A percentile compares a stretch with the other conserved stretches of the same genome.
Conservation (phyloP, 768 basidiomycete genomes). For the Tricholoma matsutake region DNA sequence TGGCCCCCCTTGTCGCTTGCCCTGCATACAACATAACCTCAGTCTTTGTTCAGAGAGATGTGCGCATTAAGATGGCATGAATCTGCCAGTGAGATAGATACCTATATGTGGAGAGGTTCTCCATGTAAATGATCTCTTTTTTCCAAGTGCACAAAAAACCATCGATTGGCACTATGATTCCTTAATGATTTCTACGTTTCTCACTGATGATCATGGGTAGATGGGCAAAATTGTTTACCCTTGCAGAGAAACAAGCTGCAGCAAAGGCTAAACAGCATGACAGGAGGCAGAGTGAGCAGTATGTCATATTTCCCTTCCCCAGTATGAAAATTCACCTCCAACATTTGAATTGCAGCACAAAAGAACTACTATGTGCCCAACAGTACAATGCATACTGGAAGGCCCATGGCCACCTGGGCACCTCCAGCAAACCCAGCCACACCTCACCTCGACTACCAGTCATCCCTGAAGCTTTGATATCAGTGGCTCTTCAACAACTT, state of each 20-base stretch:
- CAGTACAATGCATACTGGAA: neutral
- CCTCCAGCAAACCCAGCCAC: neutral
- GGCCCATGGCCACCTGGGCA: too few species aligned
- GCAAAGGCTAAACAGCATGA: neutral
- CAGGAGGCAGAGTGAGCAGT: neutral
- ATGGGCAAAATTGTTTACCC: too few species aligned
- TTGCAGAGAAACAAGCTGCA: neutral
- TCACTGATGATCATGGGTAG: too few species aligned
- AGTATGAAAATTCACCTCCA: too few species aligned
- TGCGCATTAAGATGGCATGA: neutral
- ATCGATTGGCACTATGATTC: neutral
- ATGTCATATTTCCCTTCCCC: too few species aligned
- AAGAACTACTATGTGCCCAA: neutral
- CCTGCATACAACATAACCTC: neutral
- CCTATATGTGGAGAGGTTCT: neutral
- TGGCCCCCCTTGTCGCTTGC: constrained; percentile 2
- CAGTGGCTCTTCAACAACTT: too few species aligned
- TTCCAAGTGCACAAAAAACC: neutral
- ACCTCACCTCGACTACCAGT: too few species aligned
- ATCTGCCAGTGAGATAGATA: neutral
- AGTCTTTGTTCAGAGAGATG: neutral
- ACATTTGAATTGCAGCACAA: neutral
- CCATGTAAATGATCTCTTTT: neutral
- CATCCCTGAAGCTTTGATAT: too few species aligned
- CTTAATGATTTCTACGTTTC: neutral